Evolutionary conservation across 306 rosid species (phyloP).

Genomic region (Trifolium repens): DNA sequence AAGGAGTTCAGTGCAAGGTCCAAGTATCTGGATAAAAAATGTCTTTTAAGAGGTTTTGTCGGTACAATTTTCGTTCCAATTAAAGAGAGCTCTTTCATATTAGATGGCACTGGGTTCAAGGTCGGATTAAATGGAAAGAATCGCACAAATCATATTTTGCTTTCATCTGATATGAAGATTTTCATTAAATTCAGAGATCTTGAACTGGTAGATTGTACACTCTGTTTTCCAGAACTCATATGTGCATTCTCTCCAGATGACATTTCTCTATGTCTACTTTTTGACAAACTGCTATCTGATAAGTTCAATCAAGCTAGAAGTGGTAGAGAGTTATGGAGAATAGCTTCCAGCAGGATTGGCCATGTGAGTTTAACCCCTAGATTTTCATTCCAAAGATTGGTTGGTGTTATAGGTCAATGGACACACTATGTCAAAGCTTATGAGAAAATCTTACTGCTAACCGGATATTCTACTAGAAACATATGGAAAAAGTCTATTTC

Average conservation of each 20-base stretch:
- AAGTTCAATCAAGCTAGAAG: slow-evolving; percentile 59
- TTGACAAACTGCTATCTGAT: slow-evolving; percentile 52
- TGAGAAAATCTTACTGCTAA: slow-evolving; percentile 58
- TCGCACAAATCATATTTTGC: slow-evolving; percentile 43
- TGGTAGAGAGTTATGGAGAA: slow-evolving; percentile 80
- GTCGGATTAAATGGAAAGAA: slow-evolving; percentile 52
- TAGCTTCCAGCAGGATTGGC: slow-evolving; percentile 73
- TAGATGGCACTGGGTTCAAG: slow-evolving; percentile 61
- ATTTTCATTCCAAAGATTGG: slow-evolving; percentile 61
- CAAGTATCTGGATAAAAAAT: slow-evolving; percentile 50
- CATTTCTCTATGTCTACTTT: slow-evolving; percentile 54
- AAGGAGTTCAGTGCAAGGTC: slow-evolving; percentile 63
- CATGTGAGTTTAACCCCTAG: slow-evolving; percentile 50
- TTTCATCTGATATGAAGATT: slow-evolving; percentile 53
- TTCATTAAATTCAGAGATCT: slow-evolving; percentile 58
- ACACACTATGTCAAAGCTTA: slow-evolving; percentile 75
- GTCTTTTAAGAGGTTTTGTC: slow-evolving; percentile 59
- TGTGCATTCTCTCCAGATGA: slow-evolving; percentile 67
- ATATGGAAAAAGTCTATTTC: slow-evolving; percentile 55
- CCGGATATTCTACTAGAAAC: slow-evolving; percentile 64
- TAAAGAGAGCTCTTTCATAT: slow-evolving; percentile 49
- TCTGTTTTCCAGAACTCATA: slow-evolving; percentile 65
- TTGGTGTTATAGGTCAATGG: slow-evolving; percentile 65
- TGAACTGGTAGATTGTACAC: slow-evolving; percentile 58
- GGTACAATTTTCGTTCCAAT: slow-evolving; percentile 58